These are phyloP conservation scores for Fimicolochytrium jonesii DNA, from an alignment of 192 early-diverging fungal species.

Conservation along the genomic window DNA sequence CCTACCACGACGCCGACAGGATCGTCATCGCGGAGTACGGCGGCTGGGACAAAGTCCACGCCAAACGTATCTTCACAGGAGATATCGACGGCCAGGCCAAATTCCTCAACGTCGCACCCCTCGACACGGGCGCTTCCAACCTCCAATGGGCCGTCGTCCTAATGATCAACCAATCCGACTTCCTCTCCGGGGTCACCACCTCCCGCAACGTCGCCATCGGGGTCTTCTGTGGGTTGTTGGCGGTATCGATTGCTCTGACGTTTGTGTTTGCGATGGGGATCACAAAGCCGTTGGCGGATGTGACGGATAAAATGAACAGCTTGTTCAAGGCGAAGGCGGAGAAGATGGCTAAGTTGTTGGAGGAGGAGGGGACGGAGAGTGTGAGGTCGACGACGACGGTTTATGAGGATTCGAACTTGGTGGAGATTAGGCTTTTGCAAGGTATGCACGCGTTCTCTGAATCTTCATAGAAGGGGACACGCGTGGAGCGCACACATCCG, in stretches of 20 bases:
- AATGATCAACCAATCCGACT: neutral
- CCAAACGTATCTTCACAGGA: neutral
- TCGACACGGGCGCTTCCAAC: neutral
- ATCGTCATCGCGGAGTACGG: neutral
- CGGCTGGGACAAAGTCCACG: neutral
- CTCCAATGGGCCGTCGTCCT: constrained; percentile 7
- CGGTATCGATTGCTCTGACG: neutral
- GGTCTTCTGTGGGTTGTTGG: neutral
- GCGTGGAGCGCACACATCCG: no score
- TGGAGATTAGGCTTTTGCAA: neutral
- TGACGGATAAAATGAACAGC: neutral
- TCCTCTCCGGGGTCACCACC: neutral
- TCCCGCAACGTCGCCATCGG: neutral
- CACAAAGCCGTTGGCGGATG: neutral
- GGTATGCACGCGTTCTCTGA: neutral
- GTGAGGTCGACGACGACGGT: neutral
- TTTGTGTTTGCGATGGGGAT: neutral
- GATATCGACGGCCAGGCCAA: neutral
- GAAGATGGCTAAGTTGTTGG: neutral
- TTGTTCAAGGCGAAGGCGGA: neutral
- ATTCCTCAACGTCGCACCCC: constrained; percentile 1
- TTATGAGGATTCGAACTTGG: neutral
- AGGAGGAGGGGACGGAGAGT: neutral
- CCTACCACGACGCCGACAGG: neutral
- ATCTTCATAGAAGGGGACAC: no score